Evolutionary conservation across 2,329 filamentous ascomycete species (phyloP), one percentile per base, ranked within the genome.

Genomic region (Cordyceps javanica): DNA sequence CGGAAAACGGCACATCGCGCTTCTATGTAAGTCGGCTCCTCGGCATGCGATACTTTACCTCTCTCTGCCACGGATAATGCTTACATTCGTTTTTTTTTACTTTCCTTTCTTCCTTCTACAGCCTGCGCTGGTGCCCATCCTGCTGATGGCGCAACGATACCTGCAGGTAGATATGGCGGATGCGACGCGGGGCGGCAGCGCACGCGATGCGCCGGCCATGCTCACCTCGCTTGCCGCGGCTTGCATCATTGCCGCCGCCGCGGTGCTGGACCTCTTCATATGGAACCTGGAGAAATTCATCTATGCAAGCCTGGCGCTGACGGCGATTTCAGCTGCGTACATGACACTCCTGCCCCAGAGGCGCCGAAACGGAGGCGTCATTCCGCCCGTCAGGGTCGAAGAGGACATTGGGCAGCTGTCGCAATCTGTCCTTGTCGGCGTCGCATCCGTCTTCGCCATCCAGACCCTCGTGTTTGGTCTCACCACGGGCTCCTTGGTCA

Each of bases 281-380:
- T 70, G 69, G 57, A 62, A 68, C 36, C 19, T 67, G 4, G 23
- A 58, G 48, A 61, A 61, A 48, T 61, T 42, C 14, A 5, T 61
- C 0, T 25, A 70, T 4, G 72, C 71, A 0, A 41, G 60, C 1
- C 58, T 73, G 32, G 66, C 72, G 1, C 60, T 69, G 0, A 50
- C 46, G 14, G 65, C 62, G 8, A 59, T 73, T 11, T 60, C 73
- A 0, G n/a, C 65, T 1, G 59, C 66, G 6, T 76, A 71, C 46
- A 56, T 63, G 10, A 57, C 64, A 7, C 58, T 74, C 9, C 38
- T 26, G 2, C 38, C 62, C 0, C 55, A 52, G 8, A 19, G 45
- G 10, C 57, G 38, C 38, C 23, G 56, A 2, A 50, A n/a, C 1
- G 9, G 7, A 2, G 16, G 14, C 0, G 1, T 56, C 7, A 6